Evolutionary conservation across 1,284 basidiomycete genomes (phyloP).

Genomic region (Agaricales sp.): DNA sequence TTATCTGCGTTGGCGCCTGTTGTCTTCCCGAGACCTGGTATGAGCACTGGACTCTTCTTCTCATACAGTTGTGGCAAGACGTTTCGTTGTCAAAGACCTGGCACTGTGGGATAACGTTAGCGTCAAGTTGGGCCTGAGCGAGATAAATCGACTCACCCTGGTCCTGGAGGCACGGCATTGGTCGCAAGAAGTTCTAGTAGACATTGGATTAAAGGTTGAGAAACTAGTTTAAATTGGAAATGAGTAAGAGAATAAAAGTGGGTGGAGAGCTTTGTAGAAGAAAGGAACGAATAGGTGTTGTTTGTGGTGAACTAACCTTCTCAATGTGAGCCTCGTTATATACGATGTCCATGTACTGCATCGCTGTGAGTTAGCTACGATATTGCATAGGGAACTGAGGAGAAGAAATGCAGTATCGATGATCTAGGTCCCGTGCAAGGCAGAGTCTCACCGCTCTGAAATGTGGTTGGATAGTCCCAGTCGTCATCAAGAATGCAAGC

Average conservation of each 20-base stretch:
- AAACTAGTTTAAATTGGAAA: not conserved
- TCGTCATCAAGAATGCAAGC: too few species aligned
- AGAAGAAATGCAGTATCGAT: not conserved
- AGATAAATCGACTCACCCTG: not conserved
- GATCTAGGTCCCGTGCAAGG: not conserved
- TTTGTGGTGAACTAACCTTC: not conserved
- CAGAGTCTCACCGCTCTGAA: not conserved
- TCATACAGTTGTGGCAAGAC: not conserved
- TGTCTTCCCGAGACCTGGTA: not conserved
- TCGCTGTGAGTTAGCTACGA: too few species aligned
- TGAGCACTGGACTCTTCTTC: not conserved
- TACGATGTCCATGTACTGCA: not conserved
- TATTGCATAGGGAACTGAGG: too few species aligned
- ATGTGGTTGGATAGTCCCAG: too few species aligned
- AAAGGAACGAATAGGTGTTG: not conserved
- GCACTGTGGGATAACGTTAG: not conserved
- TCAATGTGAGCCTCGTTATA: not conserved
- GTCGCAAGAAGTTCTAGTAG: not conserved
- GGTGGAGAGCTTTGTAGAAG: not conserved
- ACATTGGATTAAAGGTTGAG: not conserved
- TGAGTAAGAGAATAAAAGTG: not conserved
- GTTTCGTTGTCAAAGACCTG: not conserved
- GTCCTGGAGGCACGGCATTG: not conserved
- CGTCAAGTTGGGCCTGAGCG: not conserved
- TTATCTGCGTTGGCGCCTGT: not conserved